phyloP scores from a whole-genome alignment of 2,329 filamentous ascomycete species.

The Cladosporium sp. region DNA sequence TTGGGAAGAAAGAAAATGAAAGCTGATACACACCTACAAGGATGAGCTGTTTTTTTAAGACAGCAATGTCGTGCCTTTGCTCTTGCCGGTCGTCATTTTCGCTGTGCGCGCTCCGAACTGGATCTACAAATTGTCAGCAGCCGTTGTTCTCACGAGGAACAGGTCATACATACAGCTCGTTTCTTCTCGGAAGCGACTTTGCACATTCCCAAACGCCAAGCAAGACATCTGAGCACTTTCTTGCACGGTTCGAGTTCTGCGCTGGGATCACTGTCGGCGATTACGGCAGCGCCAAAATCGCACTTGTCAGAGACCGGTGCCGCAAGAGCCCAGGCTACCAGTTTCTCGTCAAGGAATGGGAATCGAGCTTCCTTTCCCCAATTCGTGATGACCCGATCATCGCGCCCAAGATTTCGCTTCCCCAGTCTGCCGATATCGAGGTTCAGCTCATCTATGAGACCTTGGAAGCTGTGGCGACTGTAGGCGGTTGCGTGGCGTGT shows the following conservation, averaged over 20 bases:
- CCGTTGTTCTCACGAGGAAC: neutral
- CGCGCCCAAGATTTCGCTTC: conserved; percentile 89
- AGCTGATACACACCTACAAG: conserved; percentile 18
- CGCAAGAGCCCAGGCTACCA: conserved; percentile 75
- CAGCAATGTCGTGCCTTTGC: conserved; percentile 45
- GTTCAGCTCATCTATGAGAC: conserved; percentile 74
- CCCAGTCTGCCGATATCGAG: conserved; percentile 82
- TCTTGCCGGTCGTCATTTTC: conserved; percentile 47
- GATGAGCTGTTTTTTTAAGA: conserved; percentile 5
- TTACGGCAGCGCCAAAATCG: conserved; percentile 57
- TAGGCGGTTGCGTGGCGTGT: conserved; percentile 77
- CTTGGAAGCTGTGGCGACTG: conserved; percentile 61
- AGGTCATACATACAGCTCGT: conserved; percentile 61
- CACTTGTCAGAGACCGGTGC: conserved; percentile 80
- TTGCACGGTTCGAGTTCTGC: conserved; percentile 69
- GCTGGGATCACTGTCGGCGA: conserved; percentile 22
- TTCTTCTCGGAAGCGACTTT: conserved; percentile 83
- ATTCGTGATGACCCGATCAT: conserved; percentile 84
- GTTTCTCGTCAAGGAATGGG: conserved; percentile 81
- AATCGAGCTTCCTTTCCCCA: conserved; percentile 88
- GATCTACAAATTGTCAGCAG: conserved; percentile 30
- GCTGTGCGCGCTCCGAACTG: conserved; percentile 43
- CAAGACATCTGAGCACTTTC: conserved; percentile 71
- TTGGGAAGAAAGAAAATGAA: neutral
- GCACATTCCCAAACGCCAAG: conserved; percentile 67